phyloP scores from a whole-genome alignment of 257 asterid species.

The Datura wrightii region DNA sequence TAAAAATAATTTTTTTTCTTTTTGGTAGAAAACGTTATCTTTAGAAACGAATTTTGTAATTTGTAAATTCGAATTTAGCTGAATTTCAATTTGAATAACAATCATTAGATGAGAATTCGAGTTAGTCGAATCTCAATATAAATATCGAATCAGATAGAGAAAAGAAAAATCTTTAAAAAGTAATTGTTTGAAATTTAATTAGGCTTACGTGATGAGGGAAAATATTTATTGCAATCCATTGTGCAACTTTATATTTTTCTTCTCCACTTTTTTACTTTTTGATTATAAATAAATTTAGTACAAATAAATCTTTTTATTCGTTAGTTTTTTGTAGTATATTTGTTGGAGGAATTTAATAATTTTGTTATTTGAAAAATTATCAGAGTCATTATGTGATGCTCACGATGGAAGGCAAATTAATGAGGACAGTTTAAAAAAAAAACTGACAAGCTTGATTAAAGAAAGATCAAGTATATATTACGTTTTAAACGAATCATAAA shows the following conservation, averaged over 20 bases:
- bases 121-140: no score
- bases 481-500: background rate
- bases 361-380: background rate
- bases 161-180: background rate
- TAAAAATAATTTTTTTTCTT: no score
- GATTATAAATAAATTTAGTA: background rate
- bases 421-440: background rate
- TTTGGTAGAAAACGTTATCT: fast-evolving
- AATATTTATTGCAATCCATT: background rate
- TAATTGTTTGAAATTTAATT: background rate
- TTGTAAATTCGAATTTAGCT: fast-evolving
- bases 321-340: background rate
- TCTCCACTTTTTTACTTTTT: background rate
- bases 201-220: background rate
- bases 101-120: background rate
- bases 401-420: background rate
- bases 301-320: background rate
- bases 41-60: fast-evolving
- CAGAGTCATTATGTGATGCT: background rate
- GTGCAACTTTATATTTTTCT: background rate
- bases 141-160: background rate
- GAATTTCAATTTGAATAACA: background rate
- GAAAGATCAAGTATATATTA: background rate
- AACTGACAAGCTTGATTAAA: background rate
- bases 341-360: background rate